Evolutionary conservation across 2,329 filamentous ascomycete species (phyloP), one percentile per base, ranked within the genome.

Genomic region (Beauveria bassiana): DNA sequence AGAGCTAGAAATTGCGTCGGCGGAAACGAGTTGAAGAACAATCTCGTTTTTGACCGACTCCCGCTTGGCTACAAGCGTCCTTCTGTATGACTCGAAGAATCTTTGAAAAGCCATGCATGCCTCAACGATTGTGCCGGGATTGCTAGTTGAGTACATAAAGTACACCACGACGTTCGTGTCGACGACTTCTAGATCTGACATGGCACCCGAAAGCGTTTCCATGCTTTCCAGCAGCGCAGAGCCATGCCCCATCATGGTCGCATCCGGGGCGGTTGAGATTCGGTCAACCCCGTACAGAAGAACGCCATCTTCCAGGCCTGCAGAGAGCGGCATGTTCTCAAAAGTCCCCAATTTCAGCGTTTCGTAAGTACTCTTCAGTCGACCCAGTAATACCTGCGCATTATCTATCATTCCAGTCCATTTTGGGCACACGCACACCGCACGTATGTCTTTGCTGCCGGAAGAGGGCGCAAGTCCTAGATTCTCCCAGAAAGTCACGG

Each of bases 401-500:
- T 84, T 82, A 49, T 85, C 82, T 43, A 77, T 72, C 67, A 93
- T 76, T 1, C 87, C 86, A 31, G 83, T 81, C 67, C 84, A 83
- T 56, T 81, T 78, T 0, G 90, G 90, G 65, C 87, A 89, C 2
- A 95, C 77, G 69, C 88, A 91, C 53, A 90, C 82, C 0, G 86
- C 82, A 42, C 82, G 80, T 34, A 95, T 76, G 64, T 93, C 84
- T 71, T 96, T 96, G 8, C 78, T 69, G 0, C 89, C 88, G 62
- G 84, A 84, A 9, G 84, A 84, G 3, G 91, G 91, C 1, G 85
- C 85, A 1, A 96, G 79, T 0, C 90, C 89, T 20, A 96, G 76
- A 52, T 87, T 86, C 69, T 95, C 90, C 91, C 91, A 96, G 69
- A 95, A 96, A 1, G 81, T 77, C 22, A 93, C 77, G 0, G 89